Evolutionary conservation across 257 asterid species (phyloP).

Genomic region (Salvia miltiorrhiza): DNA sequence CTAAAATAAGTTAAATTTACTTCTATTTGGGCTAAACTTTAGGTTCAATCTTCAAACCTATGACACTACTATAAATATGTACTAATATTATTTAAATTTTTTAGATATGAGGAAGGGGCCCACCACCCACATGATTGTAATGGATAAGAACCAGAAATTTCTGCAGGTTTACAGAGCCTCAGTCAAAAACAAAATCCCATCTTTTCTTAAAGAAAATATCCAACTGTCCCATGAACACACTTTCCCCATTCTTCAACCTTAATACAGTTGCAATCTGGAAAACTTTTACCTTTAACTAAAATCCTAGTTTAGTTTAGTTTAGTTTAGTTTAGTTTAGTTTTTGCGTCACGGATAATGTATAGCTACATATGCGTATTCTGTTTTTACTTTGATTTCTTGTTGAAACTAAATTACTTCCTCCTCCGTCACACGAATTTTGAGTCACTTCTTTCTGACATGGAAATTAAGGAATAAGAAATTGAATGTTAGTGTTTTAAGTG

Average conservation of each 20-base stretch:
- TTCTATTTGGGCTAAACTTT: background rate
- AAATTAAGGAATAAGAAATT: too few species aligned
- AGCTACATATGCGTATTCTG: too few species aligned
- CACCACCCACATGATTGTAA: background rate
- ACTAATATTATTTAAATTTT: background rate
- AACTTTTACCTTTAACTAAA: background rate
- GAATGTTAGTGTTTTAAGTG: too few species aligned
- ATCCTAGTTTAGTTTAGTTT: too few species aligned
- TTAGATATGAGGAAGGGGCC: background rate
- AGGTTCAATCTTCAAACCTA: background rate
- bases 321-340: too few species aligned
- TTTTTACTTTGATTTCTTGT: too few species aligned
- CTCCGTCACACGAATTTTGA: too few species aligned
- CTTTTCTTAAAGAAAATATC: constrained; percentile 33
- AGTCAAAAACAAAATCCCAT: constrained; percentile 31
- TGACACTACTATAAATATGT: background rate
- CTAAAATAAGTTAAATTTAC: background rate
- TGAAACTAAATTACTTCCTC: too few species aligned
- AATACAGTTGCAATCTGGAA: background rate
- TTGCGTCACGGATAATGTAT: too few species aligned
- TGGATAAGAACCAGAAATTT: constrained; percentile 9
- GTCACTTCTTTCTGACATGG: too few species aligned
- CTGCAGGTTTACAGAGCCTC: background rate
- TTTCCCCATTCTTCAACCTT: constrained; percentile 12
- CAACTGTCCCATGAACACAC: constrained; percentile 22